Evolutionary conservation across 2,329 filamentous ascomycete genomes (phyloP).

Genomic region (Pseudogymnoascus sp.): DNA sequence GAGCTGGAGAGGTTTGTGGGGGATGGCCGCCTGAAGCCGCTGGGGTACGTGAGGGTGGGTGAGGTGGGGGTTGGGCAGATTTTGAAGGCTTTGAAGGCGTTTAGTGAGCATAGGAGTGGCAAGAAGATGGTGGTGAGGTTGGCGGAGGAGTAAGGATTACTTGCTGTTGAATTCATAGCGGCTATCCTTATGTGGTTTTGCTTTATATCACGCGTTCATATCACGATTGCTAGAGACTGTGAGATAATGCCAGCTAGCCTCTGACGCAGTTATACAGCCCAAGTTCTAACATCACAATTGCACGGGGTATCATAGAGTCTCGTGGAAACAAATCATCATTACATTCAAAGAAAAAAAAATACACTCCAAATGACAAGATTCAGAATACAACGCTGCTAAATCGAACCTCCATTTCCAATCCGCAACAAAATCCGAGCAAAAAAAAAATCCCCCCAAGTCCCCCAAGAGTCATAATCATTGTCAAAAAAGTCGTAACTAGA

Average conservation of each 20-base stretch:
- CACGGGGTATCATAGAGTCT: not conserved
- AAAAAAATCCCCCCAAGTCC: not conserved
- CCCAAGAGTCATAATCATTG: not conserved
- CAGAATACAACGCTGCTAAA: not conserved
- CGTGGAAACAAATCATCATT: not conserved
- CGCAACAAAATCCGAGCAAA: not conserved
- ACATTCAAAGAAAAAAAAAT: not conserved
- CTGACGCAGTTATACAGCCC: not conserved
- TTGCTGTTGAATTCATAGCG: not conserved
- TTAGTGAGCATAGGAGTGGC: constrained; percentile 14
- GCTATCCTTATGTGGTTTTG: not conserved
- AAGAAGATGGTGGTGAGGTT: constrained; percentile 19
- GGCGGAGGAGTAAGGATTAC: constrained; percentile 9
- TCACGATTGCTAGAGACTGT: not conserved
- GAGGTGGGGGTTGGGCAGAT: constrained; percentile 15
- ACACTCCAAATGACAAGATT: not conserved
- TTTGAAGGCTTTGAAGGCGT: constrained; percentile 16
- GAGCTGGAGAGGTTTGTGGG: constrained; percentile 15
- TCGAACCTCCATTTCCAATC: not conserved
- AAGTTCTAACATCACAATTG: not conserved
- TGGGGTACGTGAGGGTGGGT: constrained; percentile 20
- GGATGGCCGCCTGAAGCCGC: constrained; percentile 15
- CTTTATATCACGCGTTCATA: not conserved
- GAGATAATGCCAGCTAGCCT: not conserved
- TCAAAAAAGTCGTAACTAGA: not conserved